phyloP scores from a whole-genome alignment of 2,329 filamentous ascomycete species.

The Penicillium sp. region DNA sequence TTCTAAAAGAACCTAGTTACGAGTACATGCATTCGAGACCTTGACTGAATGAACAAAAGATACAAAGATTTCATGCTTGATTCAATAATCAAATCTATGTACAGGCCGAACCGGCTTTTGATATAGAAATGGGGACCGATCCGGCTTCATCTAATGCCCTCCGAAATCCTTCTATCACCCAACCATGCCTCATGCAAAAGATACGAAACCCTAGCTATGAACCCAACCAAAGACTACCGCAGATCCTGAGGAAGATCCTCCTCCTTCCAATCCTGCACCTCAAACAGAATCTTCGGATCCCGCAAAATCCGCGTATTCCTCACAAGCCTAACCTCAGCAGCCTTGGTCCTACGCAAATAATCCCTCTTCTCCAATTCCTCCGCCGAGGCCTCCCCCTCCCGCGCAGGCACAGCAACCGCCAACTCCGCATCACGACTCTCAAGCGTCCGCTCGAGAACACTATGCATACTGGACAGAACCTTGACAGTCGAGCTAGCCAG shows the following conservation, averaged over 20 bases:
- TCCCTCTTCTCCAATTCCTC: conserved; percentile 53
- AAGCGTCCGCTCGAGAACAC: conserved; percentile 68
- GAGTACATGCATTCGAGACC: not conserved
- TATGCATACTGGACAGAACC: conserved; percentile 90
- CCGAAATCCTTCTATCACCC: not conserved
- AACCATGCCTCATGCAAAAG: not conserved
- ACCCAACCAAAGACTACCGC: conserved; percentile 10
- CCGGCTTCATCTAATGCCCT: not conserved
- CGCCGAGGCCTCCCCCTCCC: conserved; percentile 38
- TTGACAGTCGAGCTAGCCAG: conserved; percentile 80
- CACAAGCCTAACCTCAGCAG: conserved; percentile 83
- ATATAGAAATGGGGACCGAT: not conserved
- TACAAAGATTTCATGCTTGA: not conserved
- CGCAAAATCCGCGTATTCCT: conserved; percentile 68
- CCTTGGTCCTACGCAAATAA: conserved; percentile 71
- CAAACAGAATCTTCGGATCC: conserved; percentile 63
- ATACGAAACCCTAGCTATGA: not conserved
- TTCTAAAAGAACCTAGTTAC: not conserved
- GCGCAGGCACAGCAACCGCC: conserved; percentile 28
- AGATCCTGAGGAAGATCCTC: conserved; percentile 24
- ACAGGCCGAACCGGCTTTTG: not conserved
- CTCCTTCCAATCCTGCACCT: conserved; percentile 46
- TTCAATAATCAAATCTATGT: conserved; percentile 13
- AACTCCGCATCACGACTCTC: conserved; percentile 65
- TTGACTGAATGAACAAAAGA: not conserved